Base-by-base conservation (phyloP, 2,329 filamentous ascomycete species). In the Metarhizium anisopliae region DNA sequence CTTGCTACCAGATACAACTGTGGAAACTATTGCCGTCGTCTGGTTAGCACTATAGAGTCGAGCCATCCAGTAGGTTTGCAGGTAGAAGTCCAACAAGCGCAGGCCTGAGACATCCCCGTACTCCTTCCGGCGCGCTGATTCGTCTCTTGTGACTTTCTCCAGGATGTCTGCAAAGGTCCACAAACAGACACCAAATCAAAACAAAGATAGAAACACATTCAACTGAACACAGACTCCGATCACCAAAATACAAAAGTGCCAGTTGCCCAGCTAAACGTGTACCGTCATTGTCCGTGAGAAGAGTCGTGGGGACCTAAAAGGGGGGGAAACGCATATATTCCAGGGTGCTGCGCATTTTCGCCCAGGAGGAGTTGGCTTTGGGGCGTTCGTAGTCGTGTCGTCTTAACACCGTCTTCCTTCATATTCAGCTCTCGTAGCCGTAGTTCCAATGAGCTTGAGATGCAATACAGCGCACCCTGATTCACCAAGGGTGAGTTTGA, bases 401-500 rank as follows among this genome's bases (percentile, higher is more conserved):
- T 40, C 38, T 40, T 2, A 20, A 45, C 16, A 20, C n/a, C 42
- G n/a, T 45, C 6, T 10, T 8, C 16, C 16, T 45, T 18, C n/a
- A 18, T 20, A 11, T 18, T 20, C 18, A 16, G 6, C 6, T 10
- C 42, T 10, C 16, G 16, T 20, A 18, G 20, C 18, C 16, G 11
- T 45, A 18, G 42, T 16, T 45, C 16, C 42, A 45, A 45, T 45
- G 13, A 40, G 14, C 38, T 11, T 40, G 38, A 4, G 11, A 40
- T 16, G 38, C 38, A 40, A n/a, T 14, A 16, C 38, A 5, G 38
- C 13, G 38, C 14, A 13, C 53, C 50, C 36, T 29, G 25, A 42
- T 55, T 47, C 56, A 59, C 42, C 54, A 52, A 16, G 40, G 51
- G 10, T 52, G 43, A 16, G 35, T 25, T 30, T 61, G 55, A 20